These are phyloP conservation scores for Trematosphaeria pertusa DNA, from an alignment of 2,329 filamentous ascomycete species.

Conservation along the genomic window DNA sequence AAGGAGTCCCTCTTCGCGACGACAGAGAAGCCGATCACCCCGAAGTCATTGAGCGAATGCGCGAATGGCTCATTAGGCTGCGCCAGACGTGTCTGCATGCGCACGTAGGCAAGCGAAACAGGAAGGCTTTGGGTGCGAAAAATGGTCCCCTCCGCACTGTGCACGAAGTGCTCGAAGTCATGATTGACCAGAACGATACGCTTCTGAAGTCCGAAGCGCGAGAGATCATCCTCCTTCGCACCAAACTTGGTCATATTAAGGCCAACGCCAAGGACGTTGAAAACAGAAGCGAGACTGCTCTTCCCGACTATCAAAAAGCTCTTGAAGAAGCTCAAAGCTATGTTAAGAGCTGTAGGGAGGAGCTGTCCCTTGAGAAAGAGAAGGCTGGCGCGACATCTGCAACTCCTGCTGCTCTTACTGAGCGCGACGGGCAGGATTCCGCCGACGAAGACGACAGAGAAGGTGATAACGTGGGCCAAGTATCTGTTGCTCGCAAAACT, in stretches of 20 bases:
- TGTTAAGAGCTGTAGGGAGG: conserved; percentile 69
- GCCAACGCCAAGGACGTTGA: conserved; percentile 72
- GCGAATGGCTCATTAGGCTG: conserved; percentile 76
- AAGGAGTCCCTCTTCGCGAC: conserved; percentile 67
- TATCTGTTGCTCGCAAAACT: conserved; percentile 68
- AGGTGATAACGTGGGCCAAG: conserved; percentile 51
- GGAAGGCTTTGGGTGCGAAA: conserved; percentile 66
- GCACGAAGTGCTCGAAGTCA: conserved; percentile 83
- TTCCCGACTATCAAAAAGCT: conserved; percentile 70
- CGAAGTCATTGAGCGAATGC: conserved; percentile 72
- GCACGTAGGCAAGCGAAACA: conserved; percentile 74
- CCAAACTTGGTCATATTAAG: conserved; percentile 77
- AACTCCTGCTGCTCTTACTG: conserved; percentile 22
- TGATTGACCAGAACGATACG: conserved; percentile 85
- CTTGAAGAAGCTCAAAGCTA: conserved; percentile 52
- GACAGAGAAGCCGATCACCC: conserved; percentile 71
- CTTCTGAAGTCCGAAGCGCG: conserved; percentile 73
- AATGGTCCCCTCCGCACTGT: conserved; percentile 79
- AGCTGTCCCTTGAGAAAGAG: conserved; percentile 62
- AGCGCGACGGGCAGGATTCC: conserved; percentile 45
- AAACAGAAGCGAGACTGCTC: conserved; percentile 66
- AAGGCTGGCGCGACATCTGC: conserved; percentile 31
- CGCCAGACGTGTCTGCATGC: conserved; percentile 87
- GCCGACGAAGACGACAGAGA: conserved; percentile 41
- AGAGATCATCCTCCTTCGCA: conserved; percentile 65